Evolutionary conservation across 805 yeast species (phyloP).

Genomic region (Vanderwaltozyma polyspora): DNA sequence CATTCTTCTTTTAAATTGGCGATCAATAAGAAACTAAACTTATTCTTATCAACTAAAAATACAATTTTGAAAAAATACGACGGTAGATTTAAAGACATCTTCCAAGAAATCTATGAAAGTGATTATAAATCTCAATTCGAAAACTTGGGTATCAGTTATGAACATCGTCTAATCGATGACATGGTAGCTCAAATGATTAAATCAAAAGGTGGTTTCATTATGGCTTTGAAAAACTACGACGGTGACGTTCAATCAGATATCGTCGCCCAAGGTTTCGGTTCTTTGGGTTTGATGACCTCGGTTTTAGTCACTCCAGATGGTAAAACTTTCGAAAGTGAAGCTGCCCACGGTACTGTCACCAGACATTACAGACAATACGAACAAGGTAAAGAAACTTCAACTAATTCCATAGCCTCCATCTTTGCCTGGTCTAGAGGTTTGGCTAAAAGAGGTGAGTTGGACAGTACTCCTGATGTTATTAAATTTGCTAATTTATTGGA

Average conservation of each 20-base stretch:
- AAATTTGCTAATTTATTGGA: slow-evolving; percentile 57
- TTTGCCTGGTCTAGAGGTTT: slow-evolving; percentile 84
- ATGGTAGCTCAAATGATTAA: slow-evolving; percentile 86
- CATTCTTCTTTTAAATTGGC: slow-evolving; percentile 73
- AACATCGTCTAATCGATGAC: slow-evolving; percentile 75
- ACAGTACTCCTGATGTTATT: slow-evolving; percentile 58
- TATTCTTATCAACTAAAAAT: slow-evolving; percentile 65
- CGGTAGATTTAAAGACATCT: slow-evolving; percentile 73
- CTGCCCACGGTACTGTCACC: slow-evolving; percentile 83
- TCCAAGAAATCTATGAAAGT: slow-evolving; percentile 52
- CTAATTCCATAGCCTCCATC: slow-evolving; percentile 76
- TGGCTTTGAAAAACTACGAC: slow-evolving; percentile 76
- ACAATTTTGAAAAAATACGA: slow-evolving; percentile 75
- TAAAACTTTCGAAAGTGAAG: slow-evolving; percentile 74
- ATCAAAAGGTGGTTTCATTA: slow-evolving; percentile 70
- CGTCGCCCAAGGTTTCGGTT: slow-evolving; percentile 81
- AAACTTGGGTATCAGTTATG: slow-evolving; percentile 52
- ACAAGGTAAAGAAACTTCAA: slow-evolving; percentile 72
- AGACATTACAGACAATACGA: slow-evolving; percentile 78
- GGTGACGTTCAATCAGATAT: slow-evolving; percentile 82
- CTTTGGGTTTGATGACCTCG: slow-evolving; percentile 76
- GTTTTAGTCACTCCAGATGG: slow-evolving; percentile 78
- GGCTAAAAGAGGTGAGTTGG: slow-evolving; percentile 70
- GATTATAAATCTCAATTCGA: slow-evolving; percentile 50
- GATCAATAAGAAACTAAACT: slow-evolving; percentile 46